Evolutionary conservation across 2,329 filamentous ascomycete genomes (phyloP).

Genomic region (Trichoderma brevicompactum): DNA sequence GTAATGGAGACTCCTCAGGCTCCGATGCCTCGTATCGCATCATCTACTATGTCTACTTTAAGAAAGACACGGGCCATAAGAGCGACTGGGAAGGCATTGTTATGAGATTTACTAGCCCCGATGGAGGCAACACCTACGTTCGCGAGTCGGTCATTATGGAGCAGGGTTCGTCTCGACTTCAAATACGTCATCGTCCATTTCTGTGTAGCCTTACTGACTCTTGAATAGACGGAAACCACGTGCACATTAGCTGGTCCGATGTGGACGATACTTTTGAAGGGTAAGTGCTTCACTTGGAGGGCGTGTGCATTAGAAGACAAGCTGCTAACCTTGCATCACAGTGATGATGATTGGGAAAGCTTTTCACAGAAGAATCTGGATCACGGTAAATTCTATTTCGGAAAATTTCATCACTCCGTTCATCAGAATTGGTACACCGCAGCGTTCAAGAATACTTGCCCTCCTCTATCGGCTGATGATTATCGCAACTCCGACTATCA

Average conservation of each 20-base stretch:
- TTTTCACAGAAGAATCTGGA: slow-evolving; percentile 32
- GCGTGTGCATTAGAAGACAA: neutral
- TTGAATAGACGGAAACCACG: slow-evolving; percentile 29
- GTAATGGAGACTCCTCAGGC: slow-evolving; percentile 17
- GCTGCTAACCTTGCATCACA: neutral
- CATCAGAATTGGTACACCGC: slow-evolving; percentile 32
- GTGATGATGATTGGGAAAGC: slow-evolving; percentile 27
- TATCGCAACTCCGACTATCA: slow-evolving; percentile 33
- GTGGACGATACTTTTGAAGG: slow-evolving; percentile 34
- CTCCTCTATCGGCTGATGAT: slow-evolving; percentile 28
- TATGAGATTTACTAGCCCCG: slow-evolving; percentile 32
- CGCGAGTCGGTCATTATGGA: slow-evolving; percentile 31
- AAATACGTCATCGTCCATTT: too few species aligned
- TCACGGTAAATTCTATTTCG: slow-evolving; percentile 33
- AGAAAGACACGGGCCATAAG: slow-evolving; percentile 36
- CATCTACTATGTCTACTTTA: slow-evolving; percentile 36
- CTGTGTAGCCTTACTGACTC: neutral
- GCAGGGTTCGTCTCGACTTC: slow-evolving; percentile 16
- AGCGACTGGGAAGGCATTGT: slow-evolving; percentile 36
- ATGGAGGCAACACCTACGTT: slow-evolving; percentile 29
- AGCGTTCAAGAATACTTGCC: slow-evolving; percentile 32
- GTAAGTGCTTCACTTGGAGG: slow-evolving; percentile 14
- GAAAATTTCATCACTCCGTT: slow-evolving; percentile 32
- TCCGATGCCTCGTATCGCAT: slow-evolving; percentile 32
- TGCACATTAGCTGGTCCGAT: slow-evolving; percentile 31